A percentile compares a stretch with the other conserved stretches of the same genome.
These are phyloP conservation scores for Ichthyophthirius multifiliis DNA, from an alignment of 169 alveolate genomes.

Conservation along the genomic window DNA sequence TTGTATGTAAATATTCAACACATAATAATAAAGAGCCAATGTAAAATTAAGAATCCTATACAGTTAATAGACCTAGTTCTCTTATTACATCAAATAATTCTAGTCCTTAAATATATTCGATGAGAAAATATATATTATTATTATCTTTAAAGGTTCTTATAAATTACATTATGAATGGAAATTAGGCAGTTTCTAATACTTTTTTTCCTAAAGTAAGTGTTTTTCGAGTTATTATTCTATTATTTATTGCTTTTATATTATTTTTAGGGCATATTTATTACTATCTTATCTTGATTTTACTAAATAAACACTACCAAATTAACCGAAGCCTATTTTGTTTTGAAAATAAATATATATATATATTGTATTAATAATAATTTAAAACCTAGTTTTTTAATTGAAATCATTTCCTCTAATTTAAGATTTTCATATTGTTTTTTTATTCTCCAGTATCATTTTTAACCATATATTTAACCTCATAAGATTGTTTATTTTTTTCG, in stretches of 20 bases:
- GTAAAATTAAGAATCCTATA: conserved; percentile 49
- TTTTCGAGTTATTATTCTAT: conserved; percentile 33
- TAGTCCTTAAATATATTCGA: conserved; percentile 68
- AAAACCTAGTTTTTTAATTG: conserved; percentile 20
- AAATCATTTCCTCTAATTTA: conserved; percentile 29
- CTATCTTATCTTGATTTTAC: conserved; percentile 19
- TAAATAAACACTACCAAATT: conserved; percentile 42
- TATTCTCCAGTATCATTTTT: neutral
- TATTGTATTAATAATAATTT: neutral
- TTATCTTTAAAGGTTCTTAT: conserved; percentile 66
- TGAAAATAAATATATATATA: neutral
- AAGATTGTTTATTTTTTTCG: conserved; percentile 23
- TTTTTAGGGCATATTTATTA: conserved; percentile 33
- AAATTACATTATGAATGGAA: conserved; percentile 72
- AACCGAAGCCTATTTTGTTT: conserved; percentile 30
- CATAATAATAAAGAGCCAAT: conserved; percentile 48
- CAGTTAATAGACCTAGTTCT: conserved; percentile 46
- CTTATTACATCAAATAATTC: conserved; percentile 64
- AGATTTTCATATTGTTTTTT: conserved; percentile 5
- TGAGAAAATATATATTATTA: conserved; percentile 57
- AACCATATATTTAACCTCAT: conserved; percentile 25
- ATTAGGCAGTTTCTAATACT: conserved; percentile 25
- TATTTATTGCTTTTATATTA: conserved; percentile 23
- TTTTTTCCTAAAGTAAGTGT: conserved; percentile 30
- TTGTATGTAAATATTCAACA: conserved; percentile 55